Base-by-base conservation (phyloP, 352 stramenopile genomes). In the Aphanomyces cochlioides region DNA sequence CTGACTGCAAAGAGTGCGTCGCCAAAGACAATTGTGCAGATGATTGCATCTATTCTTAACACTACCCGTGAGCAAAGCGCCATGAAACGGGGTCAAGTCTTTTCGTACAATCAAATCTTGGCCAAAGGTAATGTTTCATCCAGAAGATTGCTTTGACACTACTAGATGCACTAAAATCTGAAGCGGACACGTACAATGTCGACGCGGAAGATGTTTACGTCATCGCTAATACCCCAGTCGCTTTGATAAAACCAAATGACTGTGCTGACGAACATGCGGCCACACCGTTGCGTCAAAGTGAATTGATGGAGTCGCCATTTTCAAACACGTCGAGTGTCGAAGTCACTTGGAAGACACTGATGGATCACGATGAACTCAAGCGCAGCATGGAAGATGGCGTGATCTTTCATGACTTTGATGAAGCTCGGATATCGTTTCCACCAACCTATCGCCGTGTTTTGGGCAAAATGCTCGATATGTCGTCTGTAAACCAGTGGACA, bases 371-470 rank as follows among this genome's bases (percentile, higher is more conserved):
- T 63, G 87, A 95, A 60, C 73, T 95, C 48, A 80, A 78, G n/a
- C 73, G 78, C 48, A 72, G 91, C 61, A 85, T 83, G 8, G 73
- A 81, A 21, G 79, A 75, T n/a, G 80, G 84, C n/a, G 75, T 90
- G 75, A 48, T 95, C 63, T 95, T 93, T 61, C 78, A 88, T 56
- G 84, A 87, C 15, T 95, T 95, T 67, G 63, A 89, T 37, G 87
- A 95, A 71, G 79, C 77, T 8, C 70, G 78, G 2, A 91, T 95
- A 38, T 72, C 64, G 0, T 95, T 95, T 40, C 89, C 82, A 63
- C 87, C 87, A 28, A 93, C 87, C 7, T 95, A 93, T 64, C 85
- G 87, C 3, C 87, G 87, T n/a, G 79, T 91, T 3, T 79, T 84
- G 37, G 83, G 83, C 36, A 73, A 90, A 70, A 34, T 57, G 5